phyloP scores from a whole-genome alignment of 2,329 filamentous ascomycete genomes.

The Paecilomyces formosus region DNA sequence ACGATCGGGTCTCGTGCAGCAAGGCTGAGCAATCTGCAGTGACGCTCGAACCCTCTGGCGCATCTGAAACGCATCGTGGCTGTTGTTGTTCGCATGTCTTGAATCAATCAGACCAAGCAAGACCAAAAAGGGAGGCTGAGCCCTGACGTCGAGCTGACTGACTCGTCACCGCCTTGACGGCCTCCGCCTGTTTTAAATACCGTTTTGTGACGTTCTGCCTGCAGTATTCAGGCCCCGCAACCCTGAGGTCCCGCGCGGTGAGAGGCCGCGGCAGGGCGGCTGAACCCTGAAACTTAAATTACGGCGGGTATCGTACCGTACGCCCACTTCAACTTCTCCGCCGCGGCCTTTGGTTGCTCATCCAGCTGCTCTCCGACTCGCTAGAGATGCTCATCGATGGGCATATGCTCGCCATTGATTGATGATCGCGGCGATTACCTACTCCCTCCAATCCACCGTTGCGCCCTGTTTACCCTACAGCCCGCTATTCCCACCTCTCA shows the following conservation, averaged over 20 bases:
- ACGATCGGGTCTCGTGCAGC: neutral
- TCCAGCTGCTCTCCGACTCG: neutral
- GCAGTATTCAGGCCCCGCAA: neutral
- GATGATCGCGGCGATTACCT: neutral
- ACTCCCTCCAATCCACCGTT: neutral
- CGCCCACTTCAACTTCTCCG: neutral
- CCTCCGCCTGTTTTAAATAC: neutral
- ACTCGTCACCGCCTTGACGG: neutral
- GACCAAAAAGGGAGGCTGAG: neutral
- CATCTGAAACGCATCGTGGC: neutral
- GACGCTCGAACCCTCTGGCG: neutral
- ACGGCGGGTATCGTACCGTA: constrained; percentile 14
- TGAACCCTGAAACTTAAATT: constrained; percentile 11
- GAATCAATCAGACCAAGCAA: neutral
- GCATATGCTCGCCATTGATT: neutral
- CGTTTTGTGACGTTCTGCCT: no score
- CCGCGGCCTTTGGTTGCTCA: neutral
- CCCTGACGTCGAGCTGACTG: neutral
- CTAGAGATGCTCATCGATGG: neutral
- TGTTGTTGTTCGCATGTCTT: neutral
- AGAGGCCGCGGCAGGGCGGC: neutral
- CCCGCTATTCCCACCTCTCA: neutral
- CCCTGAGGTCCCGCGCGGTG: neutral
- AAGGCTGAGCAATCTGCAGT: neutral
- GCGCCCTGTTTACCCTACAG: neutral